Evolutionary conservation across 2,329 filamentous ascomycete species (phyloP), one percentile per base, ranked within the genome.

Genomic region (Ceratocystis huliohia): DNA sequence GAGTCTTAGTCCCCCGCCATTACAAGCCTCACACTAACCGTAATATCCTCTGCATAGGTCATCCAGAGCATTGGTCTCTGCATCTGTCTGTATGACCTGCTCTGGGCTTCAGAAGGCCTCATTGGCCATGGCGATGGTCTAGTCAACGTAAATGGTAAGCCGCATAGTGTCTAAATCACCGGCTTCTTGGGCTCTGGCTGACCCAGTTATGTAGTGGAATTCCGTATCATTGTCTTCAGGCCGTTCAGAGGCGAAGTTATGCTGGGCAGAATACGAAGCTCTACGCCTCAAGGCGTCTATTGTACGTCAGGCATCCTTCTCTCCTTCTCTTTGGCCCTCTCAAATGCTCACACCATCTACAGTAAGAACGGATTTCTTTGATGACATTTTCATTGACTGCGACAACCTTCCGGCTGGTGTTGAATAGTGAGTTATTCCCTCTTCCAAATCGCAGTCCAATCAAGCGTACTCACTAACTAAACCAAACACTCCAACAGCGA

Each of bases 211-310:
- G 15, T 70, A 94, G 93, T 96, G 63, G 91, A 96, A 74, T 99
- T 97, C 73, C 88, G 91, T 25, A 81, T 99, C 73, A 82, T 96
- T 20, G 91, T 99, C 37, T 99, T 97, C 75, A 86, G 94, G 28
- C 94, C 94, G 0, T 97, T 96, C 79, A 96, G 96, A 74, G 90
- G 91, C 61, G 94, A 99, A 74, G 90, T 96, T 68, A 82, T 99
- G 72, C 81, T 89, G 57, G 94, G 89, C 17, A 87, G 86, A 70
- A 96, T 99, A 75, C 87, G 87, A 69, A 86, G 85, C 70, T 86
- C 87, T 45, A 87, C 83, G 0, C 81, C 85, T 6, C 79, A 86
- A 1, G 91, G 89, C 46, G 90, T 95, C 72, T 84, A 86, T 72
- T 81, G 85, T 87, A 75, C 67, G 81, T 70, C 7, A 22, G 5